Evolutionary conservation across 805 yeast species (phyloP).

Genomic region (Saccharomycopsis fermentans): DNA sequence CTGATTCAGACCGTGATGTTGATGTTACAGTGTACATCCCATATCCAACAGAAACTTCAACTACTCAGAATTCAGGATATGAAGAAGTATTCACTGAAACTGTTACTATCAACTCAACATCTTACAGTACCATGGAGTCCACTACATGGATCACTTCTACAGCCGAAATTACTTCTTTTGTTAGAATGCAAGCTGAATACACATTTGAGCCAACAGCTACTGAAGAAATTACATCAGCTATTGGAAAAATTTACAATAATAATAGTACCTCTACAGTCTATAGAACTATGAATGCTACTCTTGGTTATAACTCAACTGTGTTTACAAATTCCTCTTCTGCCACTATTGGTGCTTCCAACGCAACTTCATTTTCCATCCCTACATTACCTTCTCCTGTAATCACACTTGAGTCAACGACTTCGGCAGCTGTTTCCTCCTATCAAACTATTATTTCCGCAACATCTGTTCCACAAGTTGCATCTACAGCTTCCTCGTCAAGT

Average conservation of each 20-base stretch:
- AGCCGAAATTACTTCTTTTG: background rate
- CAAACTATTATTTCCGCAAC: background rate
- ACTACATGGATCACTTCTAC: background rate
- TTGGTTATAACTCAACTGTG: slow-evolving; percentile 4
- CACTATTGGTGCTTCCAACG: background rate
- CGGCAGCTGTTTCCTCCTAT: background rate
- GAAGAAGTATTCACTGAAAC: slow-evolving; percentile 2
- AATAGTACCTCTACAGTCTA: slow-evolving; percentile 6
- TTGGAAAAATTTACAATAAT: slow-evolving; percentile 7
- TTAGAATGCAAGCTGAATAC: background rate
- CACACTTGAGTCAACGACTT: background rate
- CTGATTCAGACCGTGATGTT: slow-evolving; percentile 12
- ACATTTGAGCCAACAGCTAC: background rate
- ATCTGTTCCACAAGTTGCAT: background rate
- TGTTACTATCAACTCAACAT: background rate
- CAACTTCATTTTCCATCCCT: background rate
- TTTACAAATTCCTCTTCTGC: background rate
- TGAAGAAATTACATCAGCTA: slow-evolving; percentile 6
- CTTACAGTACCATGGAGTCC: background rate
- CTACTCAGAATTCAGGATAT: background rate
- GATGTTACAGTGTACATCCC: slow-evolving; percentile 17
- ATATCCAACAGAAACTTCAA: slow-evolving; percentile 6
- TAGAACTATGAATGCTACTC: slow-evolving; percentile 7
- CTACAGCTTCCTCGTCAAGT: background rate
- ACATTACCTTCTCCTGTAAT: background rate